Base-by-base conservation (phyloP, 495 filamentous ascomycete species). In the Lasiosphaeriaceae sp. region DNA sequence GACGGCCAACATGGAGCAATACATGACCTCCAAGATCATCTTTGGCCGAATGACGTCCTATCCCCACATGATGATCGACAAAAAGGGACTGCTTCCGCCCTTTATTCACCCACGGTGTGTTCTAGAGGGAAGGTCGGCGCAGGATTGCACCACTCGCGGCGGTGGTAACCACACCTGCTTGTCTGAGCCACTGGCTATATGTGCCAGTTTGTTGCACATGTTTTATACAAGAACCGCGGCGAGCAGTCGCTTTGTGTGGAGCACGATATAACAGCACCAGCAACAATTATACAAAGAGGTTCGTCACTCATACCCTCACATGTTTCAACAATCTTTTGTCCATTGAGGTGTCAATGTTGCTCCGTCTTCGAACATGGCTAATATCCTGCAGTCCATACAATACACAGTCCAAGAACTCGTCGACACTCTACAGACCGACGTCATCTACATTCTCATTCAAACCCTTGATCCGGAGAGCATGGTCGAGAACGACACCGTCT, bases 121-220 rank as follows among this genome's bases (percentile, higher is more conserved):
- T n/a, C 44, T 55, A 1, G 53, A 55, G 3, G 53, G 53, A 2
- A 48, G 37, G 21, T 22, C 43, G 1, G 21, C 29, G 23, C 24
- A 47, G 8, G 53, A 47, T 22, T 55, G 53, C 44, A 29, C 23
- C 2, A 11, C 44, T 4, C 26, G 19, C 11, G 53, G 43, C 2
- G 48, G 37, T 8, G 53, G 53, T 2, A 55, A 55, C 53, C 53
- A 55, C 44, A 48, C 43, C 1, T 55, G 53, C 37, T n/a, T 55
- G 7, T 23, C 53, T n/a, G 43, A 48, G 29, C 26, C 24, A 9
- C 45, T 55, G 8, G 44, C 53, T 14, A 37, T 35, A 8, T 55
- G 53, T 26, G 17, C 35, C 11, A 55, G 53, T 16, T 26, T 47
- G 26, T 16, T 55, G 14, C 53, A 55, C 44, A 48, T 55, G 53